Base-by-base conservation (phyloP, 345 rosid species). In the Garcia nutans region DNA sequence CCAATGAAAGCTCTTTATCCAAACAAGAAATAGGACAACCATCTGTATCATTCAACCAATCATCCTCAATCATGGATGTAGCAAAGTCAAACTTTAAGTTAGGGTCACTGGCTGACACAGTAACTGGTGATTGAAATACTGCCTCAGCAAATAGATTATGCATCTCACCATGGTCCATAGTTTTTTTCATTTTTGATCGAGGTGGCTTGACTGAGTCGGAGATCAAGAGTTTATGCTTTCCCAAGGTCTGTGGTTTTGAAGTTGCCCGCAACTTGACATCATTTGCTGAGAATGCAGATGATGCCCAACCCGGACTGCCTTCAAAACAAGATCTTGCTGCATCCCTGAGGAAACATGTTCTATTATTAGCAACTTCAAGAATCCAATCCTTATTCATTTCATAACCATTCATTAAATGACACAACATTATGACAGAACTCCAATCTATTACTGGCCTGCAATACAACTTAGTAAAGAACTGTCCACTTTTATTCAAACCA, bases 161-260 rank as follows among this genome's bases (percentile, higher is more conserved):
- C 3, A 73, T 73, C 12, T 87, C 88, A 74, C 79, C 77, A 44
- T 78, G 87, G 73, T 86, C 93, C 16, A 83, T 79, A 73, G 90
- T 84, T 85, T 80, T 93, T 71, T 88, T 90, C 61, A 75, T 67
- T 81, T 93, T 96, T 52, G 86, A 84, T 78, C 90, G 90, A 47
- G 89, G 64, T 57, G 89, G 86, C 89, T 84, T 93, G 58, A 68
- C 42, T 26, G 90, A 68, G 70, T 93, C 96, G 2, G 89, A 72
- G 54, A 71, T 68, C 0, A 85, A 28, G 23, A 85, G 90, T 77
- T 87, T 96, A 84, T 93, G 97, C 87, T 96, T 96, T 58, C 98
- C 99, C 81, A 88, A 78, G 68, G 85, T 71, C 77, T 78, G 89
- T 44, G 77, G 69, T 79, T 90, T 92, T 17, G 74, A 54, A 47